Conservation (phyloP, 176 grass and related monocot genomes). For the Microstegium vimineum region DNA sequence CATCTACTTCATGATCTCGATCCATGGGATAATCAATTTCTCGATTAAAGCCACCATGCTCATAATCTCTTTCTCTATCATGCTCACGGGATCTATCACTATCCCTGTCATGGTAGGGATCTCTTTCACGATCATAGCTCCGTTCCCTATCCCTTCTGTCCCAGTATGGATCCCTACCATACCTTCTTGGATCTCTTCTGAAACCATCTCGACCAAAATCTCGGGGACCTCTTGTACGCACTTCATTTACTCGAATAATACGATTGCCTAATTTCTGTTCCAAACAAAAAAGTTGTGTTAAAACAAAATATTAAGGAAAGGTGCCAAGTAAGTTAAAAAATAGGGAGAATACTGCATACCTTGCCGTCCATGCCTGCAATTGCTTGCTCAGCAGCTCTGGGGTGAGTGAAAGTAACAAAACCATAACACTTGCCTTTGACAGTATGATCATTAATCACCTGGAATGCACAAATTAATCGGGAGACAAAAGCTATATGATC, state of each 20-base stretch:
- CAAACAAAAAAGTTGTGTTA: conserved; percentile 12
- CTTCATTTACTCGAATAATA: conserved; percentile 80
- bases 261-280: conserved; percentile 68
- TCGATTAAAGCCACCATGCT: conserved; percentile 50
- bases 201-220: conserved; percentile 66
- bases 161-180: conserved; percentile 47
- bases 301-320: conserved; percentile 1
- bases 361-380: conserved; percentile 79
- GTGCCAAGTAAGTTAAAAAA: neutral
- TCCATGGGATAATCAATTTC: conserved; percentile 53
- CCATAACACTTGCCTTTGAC: conserved; percentile 86
- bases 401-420: conserved; percentile 75
- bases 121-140: conserved; percentile 62
- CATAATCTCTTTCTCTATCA: conserved; percentile 73
- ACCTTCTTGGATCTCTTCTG: conserved; percentile 58
- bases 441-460: conserved; percentile 86
- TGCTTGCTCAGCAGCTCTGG: conserved; percentile 64
- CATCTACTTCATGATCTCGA: conserved; percentile 59
- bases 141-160: conserved; percentile 67
- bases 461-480: conserved; percentile 19
- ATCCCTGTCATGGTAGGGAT: conserved; percentile 56
- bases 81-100: conserved; percentile 58
- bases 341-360: conserved; percentile 27
- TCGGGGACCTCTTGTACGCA: conserved; percentile 63
- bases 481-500: neutral